Evolutionary conservation across 257 asterid species (phyloP).

Genomic region (Solanum pimpinellifolium): DNA sequence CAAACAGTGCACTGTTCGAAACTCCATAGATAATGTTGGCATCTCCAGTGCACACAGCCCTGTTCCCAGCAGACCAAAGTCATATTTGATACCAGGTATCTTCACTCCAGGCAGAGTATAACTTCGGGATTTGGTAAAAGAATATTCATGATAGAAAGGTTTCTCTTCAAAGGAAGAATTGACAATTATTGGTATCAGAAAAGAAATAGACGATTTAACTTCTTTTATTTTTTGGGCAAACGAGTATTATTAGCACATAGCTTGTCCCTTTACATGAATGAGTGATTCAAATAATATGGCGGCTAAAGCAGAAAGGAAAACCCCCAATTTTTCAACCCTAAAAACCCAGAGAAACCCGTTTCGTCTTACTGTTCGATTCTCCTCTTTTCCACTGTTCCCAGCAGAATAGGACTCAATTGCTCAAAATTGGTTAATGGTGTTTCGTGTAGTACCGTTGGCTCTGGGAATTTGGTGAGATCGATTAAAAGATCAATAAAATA

Average conservation of each 20-base stretch:
- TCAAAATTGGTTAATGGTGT: not conserved
- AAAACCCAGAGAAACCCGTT: not conserved
- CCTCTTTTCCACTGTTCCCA: not conserved
- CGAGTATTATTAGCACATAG: not conserved
- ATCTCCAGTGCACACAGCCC: not conserved
- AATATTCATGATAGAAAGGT: conserved; percentile 5
- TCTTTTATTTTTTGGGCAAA: not conserved
- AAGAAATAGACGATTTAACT: not conserved
- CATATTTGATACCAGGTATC: conserved; percentile 3
- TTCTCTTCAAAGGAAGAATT: conserved; percentile 7
- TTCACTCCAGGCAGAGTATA: conserved; percentile 9
- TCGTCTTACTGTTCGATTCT: not conserved
- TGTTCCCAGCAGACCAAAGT: not conserved
- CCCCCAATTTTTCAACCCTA: not conserved
- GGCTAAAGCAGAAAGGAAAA: not conserved
- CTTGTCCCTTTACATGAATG: not conserved
- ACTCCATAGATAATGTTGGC: not conserved
- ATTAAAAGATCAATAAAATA: no score
- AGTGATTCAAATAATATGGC: not conserved
- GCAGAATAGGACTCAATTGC: not conserved
- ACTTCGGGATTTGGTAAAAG: conserved; percentile 18
- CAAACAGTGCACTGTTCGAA: not conserved
- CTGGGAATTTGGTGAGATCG: not conserved
- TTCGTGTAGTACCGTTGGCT: not conserved
- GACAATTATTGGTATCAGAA: not conserved